A percentile compares a stretch with the other conserved stretches of the same genome.
Conservation (phyloP, 2,329 filamentous ascomycete genomes). For the Aspergillus luchuensis region DNA sequence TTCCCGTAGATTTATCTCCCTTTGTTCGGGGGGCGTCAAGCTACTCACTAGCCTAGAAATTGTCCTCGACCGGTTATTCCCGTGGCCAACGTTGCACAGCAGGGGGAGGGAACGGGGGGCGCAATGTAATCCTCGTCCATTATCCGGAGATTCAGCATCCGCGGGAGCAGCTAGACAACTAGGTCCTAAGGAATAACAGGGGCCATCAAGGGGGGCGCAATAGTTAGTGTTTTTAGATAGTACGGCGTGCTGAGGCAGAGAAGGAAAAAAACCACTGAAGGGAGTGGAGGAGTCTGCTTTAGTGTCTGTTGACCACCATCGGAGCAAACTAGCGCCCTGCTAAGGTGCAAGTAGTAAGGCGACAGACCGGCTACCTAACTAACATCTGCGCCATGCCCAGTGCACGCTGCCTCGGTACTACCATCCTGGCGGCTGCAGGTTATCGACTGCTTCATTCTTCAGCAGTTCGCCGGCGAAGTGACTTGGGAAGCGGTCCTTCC, state of each 20-base stretch:
- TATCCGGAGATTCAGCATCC: not conserved
- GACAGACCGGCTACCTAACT: not conserved
- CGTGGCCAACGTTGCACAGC: slow-evolving; percentile 5
- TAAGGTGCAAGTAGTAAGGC: not conserved
- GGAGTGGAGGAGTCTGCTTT: not conserved
- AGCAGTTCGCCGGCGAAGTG: not conserved
- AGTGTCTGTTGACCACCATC: not conserved
- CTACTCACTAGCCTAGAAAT: not conserved
- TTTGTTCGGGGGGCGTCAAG: slow-evolving; percentile 4
- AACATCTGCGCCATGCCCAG: not conserved
- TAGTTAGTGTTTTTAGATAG: too few species aligned
- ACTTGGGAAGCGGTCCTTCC: not conserved
- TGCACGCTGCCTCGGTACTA: not conserved
- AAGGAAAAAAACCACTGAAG: too few species aligned
- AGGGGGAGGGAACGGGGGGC: not conserved
- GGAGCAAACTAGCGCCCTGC: not conserved
- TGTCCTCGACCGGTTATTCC: slow-evolving; percentile 6
- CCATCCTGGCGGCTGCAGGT: not conserved
- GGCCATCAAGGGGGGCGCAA: not conserved
- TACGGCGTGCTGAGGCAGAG: not conserved
- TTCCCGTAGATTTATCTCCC: not conserved
- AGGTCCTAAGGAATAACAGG: not conserved
- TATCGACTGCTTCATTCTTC: not conserved
- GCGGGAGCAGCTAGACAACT: not conserved
- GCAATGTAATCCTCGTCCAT: not conserved